These are phyloP conservation scores for Teunomyces tritomae DNA, from an alignment of 805 yeast genomes.

Conservation along the genomic window DNA sequence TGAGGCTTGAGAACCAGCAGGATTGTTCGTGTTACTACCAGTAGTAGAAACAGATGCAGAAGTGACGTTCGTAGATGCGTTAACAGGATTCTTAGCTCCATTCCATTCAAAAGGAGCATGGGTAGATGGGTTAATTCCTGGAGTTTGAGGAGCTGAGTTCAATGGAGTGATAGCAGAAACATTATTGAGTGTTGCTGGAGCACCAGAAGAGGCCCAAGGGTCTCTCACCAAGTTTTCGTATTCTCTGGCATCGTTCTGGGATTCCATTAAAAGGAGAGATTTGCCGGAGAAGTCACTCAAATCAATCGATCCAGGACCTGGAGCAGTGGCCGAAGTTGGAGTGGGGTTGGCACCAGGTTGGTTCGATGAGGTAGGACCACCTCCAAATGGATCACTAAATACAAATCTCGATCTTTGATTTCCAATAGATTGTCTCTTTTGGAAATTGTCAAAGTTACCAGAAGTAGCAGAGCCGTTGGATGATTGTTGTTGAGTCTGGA, in stretches of 20 bases:
- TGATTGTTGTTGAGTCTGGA: constrained; percentile 5
- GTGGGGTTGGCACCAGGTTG: constrained; percentile 3
- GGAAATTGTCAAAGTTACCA: constrained; percentile 25
- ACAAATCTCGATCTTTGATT: constrained; percentile 66
- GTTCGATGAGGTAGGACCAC: constrained; percentile 7
- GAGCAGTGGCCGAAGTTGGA: constrained; percentile 5
- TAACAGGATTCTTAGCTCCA: constrained; percentile 7
- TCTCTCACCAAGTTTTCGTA: constrained; percentile 48
- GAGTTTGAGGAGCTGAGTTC: constrained; percentile 40
- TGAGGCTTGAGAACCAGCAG: constrained; percentile 2
- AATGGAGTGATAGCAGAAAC: constrained; percentile 10
- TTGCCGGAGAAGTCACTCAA: constrained; percentile 40
- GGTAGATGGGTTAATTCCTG: constrained; percentile 19
- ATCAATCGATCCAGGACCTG: constrained; percentile 25
- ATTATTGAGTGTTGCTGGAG: constrained; percentile 2
- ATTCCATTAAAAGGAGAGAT: constrained; percentile 43
- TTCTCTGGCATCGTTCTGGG: constrained; percentile 46
- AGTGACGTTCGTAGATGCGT: constrained; percentile 2
- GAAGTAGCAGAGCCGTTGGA: not conserved
- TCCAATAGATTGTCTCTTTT: constrained; percentile 54
- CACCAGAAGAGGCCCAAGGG: constrained; percentile 33
- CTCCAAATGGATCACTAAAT: constrained; percentile 58
- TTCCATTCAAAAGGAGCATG: constrained; percentile 37
- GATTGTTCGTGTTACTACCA: not conserved
- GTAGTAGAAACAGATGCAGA: not conserved